A percentile compares a stretch with the other conserved stretches of the same genome.
Evolutionary conservation across 805 yeast species (phyloP).

Genomic region (Priceomyces medius): DNA sequence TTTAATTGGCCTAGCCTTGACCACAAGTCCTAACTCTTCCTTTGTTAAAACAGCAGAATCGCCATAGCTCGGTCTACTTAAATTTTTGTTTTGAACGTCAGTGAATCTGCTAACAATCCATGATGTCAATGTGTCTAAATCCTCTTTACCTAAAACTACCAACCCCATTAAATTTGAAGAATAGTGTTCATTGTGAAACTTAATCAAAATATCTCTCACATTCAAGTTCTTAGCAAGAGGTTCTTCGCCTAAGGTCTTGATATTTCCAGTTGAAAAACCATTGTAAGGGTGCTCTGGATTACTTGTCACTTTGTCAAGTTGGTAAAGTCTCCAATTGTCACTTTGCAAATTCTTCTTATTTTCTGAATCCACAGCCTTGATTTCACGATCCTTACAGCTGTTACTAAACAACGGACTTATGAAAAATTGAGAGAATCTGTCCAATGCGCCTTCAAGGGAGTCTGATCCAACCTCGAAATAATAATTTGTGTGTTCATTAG

Average conservation of each 20-base stretch:
- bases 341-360: slow-evolving; percentile 90
- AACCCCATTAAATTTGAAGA: slow-evolving; percentile 88
- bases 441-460: slow-evolving; percentile 81
- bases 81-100: slow-evolving; percentile 53
- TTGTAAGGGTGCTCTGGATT: slow-evolving; percentile 79
- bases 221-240: slow-evolving; percentile 65
- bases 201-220: slow-evolving; percentile 76
- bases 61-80: slow-evolving; percentile 45
- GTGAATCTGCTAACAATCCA: slow-evolving; percentile 73
- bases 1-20: slow-evolving; percentile 79
- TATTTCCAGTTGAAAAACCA: slow-evolving; percentile 89
- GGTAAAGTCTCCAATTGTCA: slow-evolving; percentile 86
- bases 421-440: slow-evolving; percentile 91
- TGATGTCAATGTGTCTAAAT: slow-evolving; percentile 63
- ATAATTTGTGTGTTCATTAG: slow-evolving; percentile 85
- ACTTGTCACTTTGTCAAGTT: slow-evolving; percentile 72
- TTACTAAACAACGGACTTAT: slow-evolving; percentile 73
- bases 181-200: slow-evolving; percentile 69
- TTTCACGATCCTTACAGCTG: slow-evolving; percentile 85
- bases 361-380: slow-evolving; percentile 93
- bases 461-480: slow-evolving; percentile 80
- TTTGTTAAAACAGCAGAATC: slow-evolving; percentile 47
- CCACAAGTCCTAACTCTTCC: slow-evolving; percentile 50
- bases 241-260: slow-evolving; percentile 62
- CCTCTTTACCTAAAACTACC: slow-evolving; percentile 80